Base-by-base conservation (phyloP, 1,284 basidiomycete species). In the Malassezia nana region DNA sequence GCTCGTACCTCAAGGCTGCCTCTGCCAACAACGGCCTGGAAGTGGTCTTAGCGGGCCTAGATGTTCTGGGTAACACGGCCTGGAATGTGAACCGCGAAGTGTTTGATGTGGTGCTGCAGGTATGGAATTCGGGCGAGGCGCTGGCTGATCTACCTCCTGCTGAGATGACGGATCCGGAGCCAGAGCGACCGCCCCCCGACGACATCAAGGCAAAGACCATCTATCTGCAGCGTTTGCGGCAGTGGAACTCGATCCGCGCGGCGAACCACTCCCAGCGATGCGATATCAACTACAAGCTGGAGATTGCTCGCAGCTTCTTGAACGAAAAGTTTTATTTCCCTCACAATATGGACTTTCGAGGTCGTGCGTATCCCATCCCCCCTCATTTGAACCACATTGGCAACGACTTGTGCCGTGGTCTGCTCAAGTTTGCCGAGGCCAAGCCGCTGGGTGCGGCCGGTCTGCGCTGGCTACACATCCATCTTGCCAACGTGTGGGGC, bases 291-390 rank as follows among this genome's bases (percentile, higher is more conserved):
- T 98, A 98, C 76, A 95, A 91, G 76, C 83, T 98, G 55, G 92
- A 96, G 76, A 94, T 98, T 67, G 92, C 92, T 1, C 81, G 88
- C 53, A 84, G 90, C 48, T 91, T 89, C 79, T 76, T 89, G 41
- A 82, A 81, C 31, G 89, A 96, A 67, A 83, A 79, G 0, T 85
- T 98, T 75, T 98, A 90, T 76, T 81, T 94, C 58, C 92, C 92
- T 0, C 94, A 98, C 77, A 96, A 95, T 76, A 80, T 98, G 69
- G 94, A 99, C 76, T 99, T 98, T 81, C 84, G 92, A 59, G 94
- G 94, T 4, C 84, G 92, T 49, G 90, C 92, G 0, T 99, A 99
- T 72, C 92, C 94, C 3, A 85, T 96, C 48, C 91, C 94, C 0
- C 89, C 92, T 1, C 89, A 96, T 77, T 78, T 99, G 57, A 91